Evolutionary conservation across 257 asterid species (phyloP), one percentile per base, ranked within the genome.

Genomic region (Solanum medicagineum): DNA sequence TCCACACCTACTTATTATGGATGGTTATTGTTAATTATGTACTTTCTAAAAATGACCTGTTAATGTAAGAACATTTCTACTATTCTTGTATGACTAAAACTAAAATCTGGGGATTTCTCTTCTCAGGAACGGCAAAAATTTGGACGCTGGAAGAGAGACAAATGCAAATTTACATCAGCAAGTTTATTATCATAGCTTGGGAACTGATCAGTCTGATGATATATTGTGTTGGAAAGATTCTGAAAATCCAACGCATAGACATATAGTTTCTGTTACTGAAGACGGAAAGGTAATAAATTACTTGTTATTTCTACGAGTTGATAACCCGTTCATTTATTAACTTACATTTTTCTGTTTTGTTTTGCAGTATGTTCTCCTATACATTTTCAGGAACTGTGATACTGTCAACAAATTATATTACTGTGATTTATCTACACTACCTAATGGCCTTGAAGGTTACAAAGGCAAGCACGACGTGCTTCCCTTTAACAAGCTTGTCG

Each of bases 71-170:
- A 73, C 2, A 20, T 44, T 44, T 44, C 20, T 3, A 5, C 10
- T 45, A 45, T 45, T 73, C 26, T 44, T 49, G 10, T 22, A 4
- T 22, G 59, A 16, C n/a, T 44, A 44, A 71, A 45, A 45, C 59
- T 47, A 22, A 74, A 74, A 54, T 47, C 3, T 7, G n/a, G 26
- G 22, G 44, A 75, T 77, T 66, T 69, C 90, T 86, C 88, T 85
- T 87, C 80, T 55, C 80, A 97, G 99, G 91, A 92, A 89, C 24
- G 98, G 93, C 49, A 93, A 88, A 65, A 90, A 88, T 84, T 84
- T 94, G 90, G 99, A 97, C 85, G 97, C 93, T 12, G 98, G 98
- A 74, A 97, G 95, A 15, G 99, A 97, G 93, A 94, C 98, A 56
- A 66, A 90, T 85, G 89, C 94, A 59, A 97, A 92, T 86, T 89